Base-by-base conservation (phyloP, 768 basidiomycete species). In the Russula griseocarnosa region DNA sequence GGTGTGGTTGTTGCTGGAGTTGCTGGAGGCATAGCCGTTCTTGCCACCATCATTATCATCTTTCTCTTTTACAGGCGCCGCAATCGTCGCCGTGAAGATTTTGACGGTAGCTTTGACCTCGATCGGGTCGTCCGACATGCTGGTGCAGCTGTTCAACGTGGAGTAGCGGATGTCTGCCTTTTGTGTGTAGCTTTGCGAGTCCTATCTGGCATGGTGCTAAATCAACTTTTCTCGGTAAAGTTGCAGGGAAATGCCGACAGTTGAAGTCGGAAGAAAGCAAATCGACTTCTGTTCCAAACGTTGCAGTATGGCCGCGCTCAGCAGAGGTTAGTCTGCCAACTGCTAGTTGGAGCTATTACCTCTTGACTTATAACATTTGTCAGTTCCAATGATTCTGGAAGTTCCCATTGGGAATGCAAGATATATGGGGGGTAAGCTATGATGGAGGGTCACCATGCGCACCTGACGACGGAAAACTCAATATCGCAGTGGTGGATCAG, bases 91-190 rank as follows among this genome's bases (percentile, higher is more conserved):
- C 66, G 69, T 38, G 76, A 79, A 61, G 80, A 82, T 30, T 81
- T 81, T 52, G 80, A 81, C 60, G 80, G 81, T 56, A 74, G 80
- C 73, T 81, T 81, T 62, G 80, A 81, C 44, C 81, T 81, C 0
- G 81, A 81, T 63, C 76, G 75, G 6, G 75, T 81, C 47, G 65
- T 74, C 3, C 70, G 69, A 13, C 74, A 73, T 36, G 40, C 18
- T n/a, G 72, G 55, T n/a, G n/a, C n/a, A n/a, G n/a, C n/a, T n/a
- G n/a, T n/a, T n/a, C n/a, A n/a, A n/a, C n/a, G n/a, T n/a, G n/a
- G n/a, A n/a, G n/a, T n/a, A n/a, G 65, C 49, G 9, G 69, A 70
- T 42, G 55, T 52, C 26, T 70, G 69, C 30, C 63, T 70, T 32
- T 24, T 56, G 69, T 70, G 22, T 18, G 66, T 66, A 38, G n/a